Evolutionary conservation across 805 yeast species (phyloP).

Genomic region (Metschnikowia proteae): DNA sequence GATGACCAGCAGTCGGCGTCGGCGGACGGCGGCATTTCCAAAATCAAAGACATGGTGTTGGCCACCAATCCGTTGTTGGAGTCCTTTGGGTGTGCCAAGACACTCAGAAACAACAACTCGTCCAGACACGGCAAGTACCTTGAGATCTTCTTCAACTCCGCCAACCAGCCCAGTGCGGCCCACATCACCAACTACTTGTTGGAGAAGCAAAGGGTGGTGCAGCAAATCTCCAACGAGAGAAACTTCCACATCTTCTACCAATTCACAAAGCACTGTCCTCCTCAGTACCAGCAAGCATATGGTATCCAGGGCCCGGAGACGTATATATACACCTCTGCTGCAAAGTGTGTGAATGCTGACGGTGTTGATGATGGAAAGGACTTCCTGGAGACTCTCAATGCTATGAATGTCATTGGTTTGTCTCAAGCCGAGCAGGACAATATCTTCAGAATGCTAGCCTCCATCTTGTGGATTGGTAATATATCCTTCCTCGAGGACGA

Average conservation of each 20-base stretch:
- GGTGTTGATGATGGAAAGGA: constrained; percentile 83
- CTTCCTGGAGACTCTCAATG: constrained; percentile 73
- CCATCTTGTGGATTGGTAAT: constrained; percentile 93
- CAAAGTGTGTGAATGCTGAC: constrained; percentile 81
- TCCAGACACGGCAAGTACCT: constrained; percentile 92
- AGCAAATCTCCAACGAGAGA: constrained; percentile 87
- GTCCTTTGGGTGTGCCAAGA: constrained; percentile 91
- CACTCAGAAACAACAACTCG: constrained; percentile 82
- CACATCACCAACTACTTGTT: constrained; percentile 91
- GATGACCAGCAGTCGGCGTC: constrained; percentile 26
- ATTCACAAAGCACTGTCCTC: constrained; percentile 86
- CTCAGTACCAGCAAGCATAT: constrained; percentile 71
- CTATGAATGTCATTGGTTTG: constrained; percentile 87
- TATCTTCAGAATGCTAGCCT: constrained; percentile 79
- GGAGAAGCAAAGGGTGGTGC: constrained; percentile 96
- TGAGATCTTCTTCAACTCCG: constrained; percentile 78
- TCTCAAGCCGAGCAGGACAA: constrained; percentile 81
- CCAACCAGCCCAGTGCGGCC: constrained; percentile 85
- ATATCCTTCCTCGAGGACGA: constrained; percentile 80
- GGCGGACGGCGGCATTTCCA: constrained; percentile 47
- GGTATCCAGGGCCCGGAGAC: constrained; percentile 96
- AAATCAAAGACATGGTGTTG: constrained; percentile 93
- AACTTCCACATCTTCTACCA: constrained; percentile 97
- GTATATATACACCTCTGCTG: constrained; percentile 81
- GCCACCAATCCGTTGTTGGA: constrained; percentile 94